Evolutionary conservation across 306 rosid species (phyloP).

Genomic region (Trifolium repens): DNA sequence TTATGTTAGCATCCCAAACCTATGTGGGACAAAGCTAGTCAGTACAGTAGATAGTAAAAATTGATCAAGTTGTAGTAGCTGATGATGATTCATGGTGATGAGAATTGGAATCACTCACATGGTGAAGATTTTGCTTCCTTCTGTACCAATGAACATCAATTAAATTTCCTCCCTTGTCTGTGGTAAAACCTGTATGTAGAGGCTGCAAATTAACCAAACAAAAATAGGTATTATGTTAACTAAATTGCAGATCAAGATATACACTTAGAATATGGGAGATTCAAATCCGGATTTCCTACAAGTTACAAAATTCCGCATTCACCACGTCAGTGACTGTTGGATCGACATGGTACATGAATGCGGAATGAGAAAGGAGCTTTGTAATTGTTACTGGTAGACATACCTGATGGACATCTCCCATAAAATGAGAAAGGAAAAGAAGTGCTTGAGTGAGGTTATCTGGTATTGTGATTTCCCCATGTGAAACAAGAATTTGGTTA

Average conservation of each 20-base stretch:
- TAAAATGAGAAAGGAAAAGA: conserved; percentile 79
- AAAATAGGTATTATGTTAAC: background rate
- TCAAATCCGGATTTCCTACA: background rate
- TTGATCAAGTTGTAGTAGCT: conserved; percentile 3
- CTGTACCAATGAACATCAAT: conserved; percentile 81
- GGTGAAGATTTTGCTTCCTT: conserved; percentile 84
- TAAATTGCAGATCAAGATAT: conserved; percentile 4
- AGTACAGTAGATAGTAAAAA: background rate
- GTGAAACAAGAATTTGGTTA: conserved; percentile 27
- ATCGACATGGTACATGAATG: background rate
- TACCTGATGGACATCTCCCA: conserved; percentile 95
- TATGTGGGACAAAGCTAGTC: conserved; percentile 34
- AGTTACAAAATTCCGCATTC: background rate
- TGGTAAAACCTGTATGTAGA: conserved; percentile 86
- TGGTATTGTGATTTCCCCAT: conserved; percentile 38
- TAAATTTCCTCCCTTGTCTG: conserved; percentile 81
- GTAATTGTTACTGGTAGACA: background rate
- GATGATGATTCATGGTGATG: conserved; percentile 16
- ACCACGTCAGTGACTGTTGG: background rate
- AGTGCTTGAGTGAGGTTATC: conserved; percentile 96
- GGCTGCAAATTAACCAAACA: conserved; percentile 61
- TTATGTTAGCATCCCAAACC: conserved; percentile 82
- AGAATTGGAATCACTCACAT: conserved; percentile 61
- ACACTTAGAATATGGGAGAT: background rate
- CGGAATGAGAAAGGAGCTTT: background rate